Conservation (phyloP, 495 filamentous ascomycete species). For the Neohortaea acidophila region DNA sequence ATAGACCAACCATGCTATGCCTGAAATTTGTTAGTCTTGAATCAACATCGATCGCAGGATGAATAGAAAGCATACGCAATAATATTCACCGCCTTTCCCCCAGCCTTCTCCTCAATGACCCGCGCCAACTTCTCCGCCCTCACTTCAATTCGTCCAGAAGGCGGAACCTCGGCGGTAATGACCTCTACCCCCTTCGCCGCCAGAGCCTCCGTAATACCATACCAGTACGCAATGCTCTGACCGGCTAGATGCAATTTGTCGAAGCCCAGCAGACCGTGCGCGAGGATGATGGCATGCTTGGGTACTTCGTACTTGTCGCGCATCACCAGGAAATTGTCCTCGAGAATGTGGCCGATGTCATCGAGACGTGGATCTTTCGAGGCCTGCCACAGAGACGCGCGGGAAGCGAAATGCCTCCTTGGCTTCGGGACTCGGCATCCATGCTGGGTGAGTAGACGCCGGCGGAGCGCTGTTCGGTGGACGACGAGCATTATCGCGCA, state of each 20-base stretch:
- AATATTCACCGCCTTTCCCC: slow-evolving; percentile 69
- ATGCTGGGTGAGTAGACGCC: neutral
- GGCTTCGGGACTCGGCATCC: neutral
- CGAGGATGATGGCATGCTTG: slow-evolving; percentile 62
- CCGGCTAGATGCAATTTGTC: slow-evolving; percentile 64
- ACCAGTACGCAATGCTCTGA: slow-evolving; percentile 71
- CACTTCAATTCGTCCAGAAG: slow-evolving; percentile 63
- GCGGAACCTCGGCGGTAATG: slow-evolving; percentile 65
- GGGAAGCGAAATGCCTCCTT: neutral
- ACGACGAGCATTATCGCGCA: neutral
- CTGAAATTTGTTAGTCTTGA: slow-evolving; percentile 24
- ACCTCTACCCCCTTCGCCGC: slow-evolving; percentile 58
- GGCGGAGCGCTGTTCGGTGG: slow-evolving; percentile 7
- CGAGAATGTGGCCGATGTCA: slow-evolving; percentile 51
- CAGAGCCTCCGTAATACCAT: slow-evolving; percentile 71
- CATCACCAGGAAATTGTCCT: slow-evolving; percentile 61
- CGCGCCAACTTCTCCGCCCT: slow-evolving; percentile 51
- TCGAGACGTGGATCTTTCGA: slow-evolving; percentile 42
- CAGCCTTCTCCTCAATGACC: slow-evolving; percentile 49
- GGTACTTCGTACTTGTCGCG: slow-evolving; percentile 42
- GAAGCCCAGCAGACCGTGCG: slow-evolving; percentile 86
- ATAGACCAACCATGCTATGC: slow-evolving; percentile 50
- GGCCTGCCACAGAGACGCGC: neutral
- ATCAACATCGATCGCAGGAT: slow-evolving; percentile 19
- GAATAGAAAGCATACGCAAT: slow-evolving; percentile 47